Evolutionary conservation across 108 stramenopile genomes (phyloP).

Genomic region (Nitzschia palea): DNA sequence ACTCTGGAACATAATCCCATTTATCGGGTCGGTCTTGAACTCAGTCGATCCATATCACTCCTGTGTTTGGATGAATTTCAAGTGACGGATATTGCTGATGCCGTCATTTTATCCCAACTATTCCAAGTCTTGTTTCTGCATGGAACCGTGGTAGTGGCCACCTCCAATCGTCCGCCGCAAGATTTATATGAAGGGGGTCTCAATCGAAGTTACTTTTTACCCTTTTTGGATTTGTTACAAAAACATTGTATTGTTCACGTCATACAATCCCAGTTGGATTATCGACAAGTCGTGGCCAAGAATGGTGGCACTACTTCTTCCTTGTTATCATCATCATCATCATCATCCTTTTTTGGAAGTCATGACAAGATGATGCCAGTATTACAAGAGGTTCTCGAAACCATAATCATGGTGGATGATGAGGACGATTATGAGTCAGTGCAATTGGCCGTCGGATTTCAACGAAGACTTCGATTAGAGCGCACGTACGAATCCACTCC

Average conservation of each 20-base stretch:
- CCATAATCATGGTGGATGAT: conserved; percentile 7
- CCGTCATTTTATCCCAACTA: conserved; percentile 81
- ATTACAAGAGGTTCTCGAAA: background rate
- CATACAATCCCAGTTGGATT: conserved; percentile 64
- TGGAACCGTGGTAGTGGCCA: conserved; percentile 91
- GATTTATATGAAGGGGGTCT: conserved; percentile 96
- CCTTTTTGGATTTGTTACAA: conserved; percentile 87
- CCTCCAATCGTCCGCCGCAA: conserved; percentile 91
- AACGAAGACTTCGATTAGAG: conserved; percentile 37
- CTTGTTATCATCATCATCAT: no score
- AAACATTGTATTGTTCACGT: conserved; percentile 74
- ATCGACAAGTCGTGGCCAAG: conserved; percentile 37
- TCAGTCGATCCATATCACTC: conserved; percentile 64
- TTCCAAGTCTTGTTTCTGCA: conserved; percentile 64
- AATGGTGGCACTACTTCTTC: no score
- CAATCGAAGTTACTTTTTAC: conserved; percentile 94
- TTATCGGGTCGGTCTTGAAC: conserved; percentile 53
- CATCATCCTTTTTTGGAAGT: conserved; percentile 28
- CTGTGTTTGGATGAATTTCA: conserved; percentile 99
- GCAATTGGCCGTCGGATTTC: conserved; percentile 42
- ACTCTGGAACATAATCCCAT: conserved; percentile 65
- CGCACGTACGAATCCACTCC: conserved; percentile 17
- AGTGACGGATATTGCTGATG: conserved; percentile 98
- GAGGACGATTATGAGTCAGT: conserved; percentile 16
- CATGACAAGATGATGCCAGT: conserved; percentile 3